Evolutionary conservation across 345 rosid species (phyloP).

Genomic region (Carallia brachiata): DNA sequence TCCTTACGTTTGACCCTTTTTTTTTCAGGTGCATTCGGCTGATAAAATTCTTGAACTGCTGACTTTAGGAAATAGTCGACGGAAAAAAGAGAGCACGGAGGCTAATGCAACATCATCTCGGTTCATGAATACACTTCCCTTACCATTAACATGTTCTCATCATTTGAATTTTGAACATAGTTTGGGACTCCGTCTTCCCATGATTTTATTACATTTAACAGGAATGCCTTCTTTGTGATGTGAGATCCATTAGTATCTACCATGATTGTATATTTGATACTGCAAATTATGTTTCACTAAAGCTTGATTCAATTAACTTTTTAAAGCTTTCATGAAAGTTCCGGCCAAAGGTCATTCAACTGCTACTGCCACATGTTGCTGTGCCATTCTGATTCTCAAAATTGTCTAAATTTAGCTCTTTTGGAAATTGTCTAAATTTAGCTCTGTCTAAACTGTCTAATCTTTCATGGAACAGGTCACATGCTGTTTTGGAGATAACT

Average conservation of each 20-base stretch:
- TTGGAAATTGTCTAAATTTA: too few species aligned
- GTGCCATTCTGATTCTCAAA: too few species aligned
- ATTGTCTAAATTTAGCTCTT: too few species aligned
- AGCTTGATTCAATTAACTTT: too few species aligned
- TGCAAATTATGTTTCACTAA: background rate
- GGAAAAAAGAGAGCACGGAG: slow-evolving; percentile 95
- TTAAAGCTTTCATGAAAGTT: too few species aligned
- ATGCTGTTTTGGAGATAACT: slow-evolving; percentile 84
- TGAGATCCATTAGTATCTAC: background rate
- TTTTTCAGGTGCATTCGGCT: slow-evolving; percentile 73
- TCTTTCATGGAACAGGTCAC: slow-evolving; percentile 55
- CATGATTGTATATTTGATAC: background rate
- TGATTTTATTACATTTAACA: background rate
- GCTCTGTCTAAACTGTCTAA: too few species aligned
- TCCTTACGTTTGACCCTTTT: slow-evolving; percentile 17
- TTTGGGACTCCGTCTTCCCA: background rate
- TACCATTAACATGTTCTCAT: background rate
- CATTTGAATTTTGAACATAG: background rate
- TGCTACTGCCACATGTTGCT: too few species aligned
- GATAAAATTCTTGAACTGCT: slow-evolving; percentile 88
- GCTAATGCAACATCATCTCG: slow-evolving; percentile 89
- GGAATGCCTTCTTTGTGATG: background rate
- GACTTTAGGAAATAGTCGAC: slow-evolving; percentile 83
- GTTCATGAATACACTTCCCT: slow-evolving; percentile 31
- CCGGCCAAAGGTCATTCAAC: too few species aligned